These are phyloP conservation scores for Viola pubescens DNA, from an alignment of 441 rosid species.

Conservation along the genomic window DNA sequence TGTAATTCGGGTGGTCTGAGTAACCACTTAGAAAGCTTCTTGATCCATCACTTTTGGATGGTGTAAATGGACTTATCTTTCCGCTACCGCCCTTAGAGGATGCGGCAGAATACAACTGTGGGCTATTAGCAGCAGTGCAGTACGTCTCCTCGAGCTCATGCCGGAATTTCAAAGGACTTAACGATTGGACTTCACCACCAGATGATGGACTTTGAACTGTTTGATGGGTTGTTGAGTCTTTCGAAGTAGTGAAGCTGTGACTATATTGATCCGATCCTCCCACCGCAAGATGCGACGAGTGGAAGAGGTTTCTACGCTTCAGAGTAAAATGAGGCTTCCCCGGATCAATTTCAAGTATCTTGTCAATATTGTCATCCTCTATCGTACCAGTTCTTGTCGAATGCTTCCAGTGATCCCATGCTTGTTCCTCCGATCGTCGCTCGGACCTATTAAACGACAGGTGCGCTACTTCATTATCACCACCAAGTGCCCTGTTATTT, in stretches of 20 bases:
- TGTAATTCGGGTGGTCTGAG: slow-evolving; percentile 75
- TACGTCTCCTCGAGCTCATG: slow-evolving; percentile 42
- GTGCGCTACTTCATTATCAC: slow-evolving; percentile 28
- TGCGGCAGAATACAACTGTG: slow-evolving; percentile 56
- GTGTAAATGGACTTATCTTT: slow-evolving; percentile 59
- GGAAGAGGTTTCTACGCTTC: slow-evolving; percentile 43
- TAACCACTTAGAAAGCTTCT: slow-evolving; percentile 44
- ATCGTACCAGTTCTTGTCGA: slow-evolving; percentile 19
- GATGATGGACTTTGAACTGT: slow-evolving; percentile 47
- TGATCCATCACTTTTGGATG: slow-evolving; percentile 52
- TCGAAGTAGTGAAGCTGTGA: slow-evolving; percentile 38
- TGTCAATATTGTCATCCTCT: slow-evolving; percentile 49
- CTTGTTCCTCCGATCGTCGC: slow-evolving; percentile 18
- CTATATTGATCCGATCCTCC: slow-evolving; percentile 30
- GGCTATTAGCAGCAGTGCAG: slow-evolving; percentile 67
- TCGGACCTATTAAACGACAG: slow-evolving; percentile 28
- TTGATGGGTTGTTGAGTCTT: slow-evolving; percentile 40
- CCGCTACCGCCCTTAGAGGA: slow-evolving; percentile 39
- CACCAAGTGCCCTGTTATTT: slow-evolving; percentile 22
- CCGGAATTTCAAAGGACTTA: slow-evolving; percentile 33
- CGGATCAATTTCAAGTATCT: slow-evolving; percentile 59
- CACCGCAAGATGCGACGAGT: slow-evolving; percentile 30
- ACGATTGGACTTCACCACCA: slow-evolving; percentile 41
- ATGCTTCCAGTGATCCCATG: slow-evolving; percentile 27
- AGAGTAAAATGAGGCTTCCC: slow-evolving; percentile 39